phyloP scores from a whole-genome alignment of 108 stramenopile genomes.

The Pseudonitzschia pungens region DNA sequence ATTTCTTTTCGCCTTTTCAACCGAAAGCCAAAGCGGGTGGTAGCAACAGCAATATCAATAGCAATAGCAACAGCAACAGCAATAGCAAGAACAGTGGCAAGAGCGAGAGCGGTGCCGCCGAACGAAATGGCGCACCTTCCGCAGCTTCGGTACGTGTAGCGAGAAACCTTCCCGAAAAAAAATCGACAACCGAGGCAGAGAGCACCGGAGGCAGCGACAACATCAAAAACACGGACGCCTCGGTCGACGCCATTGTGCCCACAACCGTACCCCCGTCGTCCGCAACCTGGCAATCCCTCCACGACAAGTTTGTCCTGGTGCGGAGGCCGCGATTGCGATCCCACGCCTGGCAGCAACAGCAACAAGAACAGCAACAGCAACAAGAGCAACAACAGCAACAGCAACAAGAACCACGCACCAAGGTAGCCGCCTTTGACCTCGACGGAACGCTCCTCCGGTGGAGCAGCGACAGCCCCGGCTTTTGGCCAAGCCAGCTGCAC shows the following conservation, averaged over 20 bases:
- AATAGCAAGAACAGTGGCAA: not conserved
- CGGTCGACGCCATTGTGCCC: constrained; percentile 21
- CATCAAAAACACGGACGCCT: not conserved
- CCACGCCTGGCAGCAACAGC: not conserved
- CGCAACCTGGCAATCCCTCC: constrained; percentile 24
- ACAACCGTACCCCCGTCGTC: constrained; percentile 15
- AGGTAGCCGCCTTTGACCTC: constrained; percentile 81
- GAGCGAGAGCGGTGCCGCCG: too few relatives aligned
- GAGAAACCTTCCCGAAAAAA: not conserved
- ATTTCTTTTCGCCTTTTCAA: constrained; percentile 11
- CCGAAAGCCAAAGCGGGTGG: not conserved
- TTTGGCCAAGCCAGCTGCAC: constrained; percentile 51
- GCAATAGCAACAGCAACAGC: not conserved
- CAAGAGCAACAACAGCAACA: not conserved
- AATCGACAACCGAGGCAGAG: not conserved
- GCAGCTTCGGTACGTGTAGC: too few relatives aligned
- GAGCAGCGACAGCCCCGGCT: constrained; percentile 33
- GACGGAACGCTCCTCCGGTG: constrained; percentile 75
- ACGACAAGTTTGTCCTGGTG: constrained; percentile 29
- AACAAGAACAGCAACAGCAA: not conserved
- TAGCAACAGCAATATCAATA: not conserved
- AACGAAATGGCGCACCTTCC: too few relatives aligned
- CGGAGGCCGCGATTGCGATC: constrained; percentile 10
- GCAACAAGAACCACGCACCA: constrained; percentile 19
- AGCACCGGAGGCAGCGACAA: not conserved